Evolutionary conservation across 1,139 yeast genomes (phyloP).

Genomic region (Wickerhamomyces sp.): DNA sequence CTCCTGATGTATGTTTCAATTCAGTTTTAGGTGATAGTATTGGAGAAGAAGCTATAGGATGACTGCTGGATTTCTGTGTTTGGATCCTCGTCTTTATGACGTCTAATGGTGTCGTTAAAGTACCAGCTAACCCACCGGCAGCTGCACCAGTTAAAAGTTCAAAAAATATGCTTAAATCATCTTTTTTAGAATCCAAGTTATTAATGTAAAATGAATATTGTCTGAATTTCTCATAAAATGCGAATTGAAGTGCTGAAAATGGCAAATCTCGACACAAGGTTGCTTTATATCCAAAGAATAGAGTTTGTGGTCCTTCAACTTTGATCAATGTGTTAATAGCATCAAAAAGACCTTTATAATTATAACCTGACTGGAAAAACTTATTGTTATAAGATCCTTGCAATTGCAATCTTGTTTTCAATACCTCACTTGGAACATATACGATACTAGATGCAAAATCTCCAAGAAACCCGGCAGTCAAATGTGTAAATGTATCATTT

Average conservation of each 20-base stretch:
- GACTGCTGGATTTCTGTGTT: slow-evolving; percentile 45
- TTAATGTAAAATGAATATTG: slow-evolving; percentile 42
- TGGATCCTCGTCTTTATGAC: slow-evolving; percentile 93
- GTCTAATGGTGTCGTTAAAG: slow-evolving; percentile 78
- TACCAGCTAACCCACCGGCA: slow-evolving; percentile 96
- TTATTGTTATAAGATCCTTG: slow-evolving; percentile 88
- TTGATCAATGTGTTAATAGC: slow-evolving; percentile 62
- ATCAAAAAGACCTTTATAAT: slow-evolving; percentile 65
- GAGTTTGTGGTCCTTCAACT: slow-evolving; percentile 69
- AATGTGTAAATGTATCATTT: slow-evolving; percentile 76
- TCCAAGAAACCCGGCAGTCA: slow-evolving; percentile 85
- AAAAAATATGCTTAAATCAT: slow-evolving; percentile 49
- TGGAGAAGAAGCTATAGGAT: slow-evolving; percentile 12
- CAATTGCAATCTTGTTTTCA: slow-evolving; percentile 85
- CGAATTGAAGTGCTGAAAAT: slow-evolving; percentile 91
- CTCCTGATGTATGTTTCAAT: slow-evolving; percentile 2
- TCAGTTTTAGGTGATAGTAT: slow-evolving; percentile 10
- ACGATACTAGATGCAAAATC: slow-evolving; percentile 88
- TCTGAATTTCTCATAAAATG: slow-evolving; percentile 87
- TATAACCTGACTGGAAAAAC: slow-evolving; percentile 77
- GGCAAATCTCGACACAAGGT: slow-evolving; percentile 90
- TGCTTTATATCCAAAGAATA: slow-evolving; percentile 90
- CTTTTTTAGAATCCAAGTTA: slow-evolving; percentile 17
- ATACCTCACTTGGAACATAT: slow-evolving; percentile 96
- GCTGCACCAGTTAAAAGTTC: slow-evolving; percentile 89